Conservation (phyloP, 2,329 filamentous ascomycete genomes). For the Pseudopithomyces maydicus region DNA sequence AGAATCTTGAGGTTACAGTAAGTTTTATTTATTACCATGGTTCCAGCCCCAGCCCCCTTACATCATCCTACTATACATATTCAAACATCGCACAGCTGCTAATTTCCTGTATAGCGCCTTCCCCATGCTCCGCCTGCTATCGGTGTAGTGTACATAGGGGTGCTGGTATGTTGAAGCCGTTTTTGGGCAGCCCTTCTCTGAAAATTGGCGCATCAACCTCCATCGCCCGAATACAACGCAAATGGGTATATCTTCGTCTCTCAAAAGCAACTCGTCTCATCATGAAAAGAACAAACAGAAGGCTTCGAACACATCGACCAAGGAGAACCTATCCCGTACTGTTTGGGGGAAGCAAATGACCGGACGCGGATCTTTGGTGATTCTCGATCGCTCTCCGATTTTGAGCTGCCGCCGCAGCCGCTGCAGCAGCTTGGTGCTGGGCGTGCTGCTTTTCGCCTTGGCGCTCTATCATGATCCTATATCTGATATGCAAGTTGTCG, state of each 20-base stretch:
- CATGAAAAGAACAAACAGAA: constrained; percentile 20
- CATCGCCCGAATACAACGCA: constrained; percentile 28
- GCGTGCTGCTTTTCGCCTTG: constrained; percentile 46
- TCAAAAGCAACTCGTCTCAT: constrained; percentile 24
- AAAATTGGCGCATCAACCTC: constrained; percentile 6
- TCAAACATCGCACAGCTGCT: constrained; percentile 17
- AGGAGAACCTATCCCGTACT: constrained; percentile 12
- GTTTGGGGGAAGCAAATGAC: constrained; percentile 41
- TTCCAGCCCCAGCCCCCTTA: background rate
- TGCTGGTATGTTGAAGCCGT: background rate
- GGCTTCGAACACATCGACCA: background rate
- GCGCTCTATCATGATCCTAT: constrained; percentile 57
- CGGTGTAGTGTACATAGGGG: constrained; percentile 11
- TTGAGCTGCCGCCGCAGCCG: constrained; percentile 22
- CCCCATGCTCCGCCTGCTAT: background rate
- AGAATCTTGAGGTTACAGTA: background rate
- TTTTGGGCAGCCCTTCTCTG: background rate
- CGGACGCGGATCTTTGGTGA: constrained; percentile 42
- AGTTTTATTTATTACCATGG: constrained; percentile 19
- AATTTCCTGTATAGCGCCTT: background rate
- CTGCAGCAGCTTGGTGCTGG: constrained; percentile 27
- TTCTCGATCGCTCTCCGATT: constrained; percentile 39
- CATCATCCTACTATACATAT: constrained; percentile 17
- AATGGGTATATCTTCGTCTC: constrained; percentile 37
- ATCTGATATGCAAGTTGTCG: constrained; percentile 61